These are phyloP conservation scores for Beauveria caledonica DNA, from an alignment of 2,329 filamentous ascomycete species.

Conservation along the genomic window DNA sequence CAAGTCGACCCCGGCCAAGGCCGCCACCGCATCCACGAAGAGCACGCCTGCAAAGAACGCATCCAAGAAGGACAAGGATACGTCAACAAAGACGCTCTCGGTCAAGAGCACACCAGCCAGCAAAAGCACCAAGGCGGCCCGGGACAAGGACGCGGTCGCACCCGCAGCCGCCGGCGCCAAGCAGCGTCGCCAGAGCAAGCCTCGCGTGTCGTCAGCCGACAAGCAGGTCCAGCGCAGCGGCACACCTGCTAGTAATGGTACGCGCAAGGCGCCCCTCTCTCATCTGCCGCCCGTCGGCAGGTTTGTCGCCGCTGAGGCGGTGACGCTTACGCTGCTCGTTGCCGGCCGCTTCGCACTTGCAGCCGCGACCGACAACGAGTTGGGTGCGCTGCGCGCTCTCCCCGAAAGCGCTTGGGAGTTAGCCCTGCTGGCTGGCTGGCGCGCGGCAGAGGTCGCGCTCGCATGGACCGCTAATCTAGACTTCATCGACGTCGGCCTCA, in stretches of 20 bases:
- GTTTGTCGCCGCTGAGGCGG: slow-evolving; percentile 43
- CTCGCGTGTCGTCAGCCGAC: not conserved
- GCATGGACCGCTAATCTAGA: slow-evolving; percentile 71
- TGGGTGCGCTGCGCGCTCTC: slow-evolving; percentile 58
- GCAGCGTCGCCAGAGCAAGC: slow-evolving; percentile 10
- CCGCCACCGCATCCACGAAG: not conserved
- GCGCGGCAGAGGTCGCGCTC: slow-evolving; percentile 56
- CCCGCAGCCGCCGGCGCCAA: slow-evolving; percentile 3
- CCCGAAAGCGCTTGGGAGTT: slow-evolving; percentile 56
- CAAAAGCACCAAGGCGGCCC: not conserved
- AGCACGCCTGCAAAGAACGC: slow-evolving; percentile 3
- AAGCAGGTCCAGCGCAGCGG: not conserved
- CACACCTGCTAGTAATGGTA: not conserved
- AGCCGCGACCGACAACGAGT: slow-evolving; percentile 52
- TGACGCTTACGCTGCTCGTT: slow-evolving; percentile 55
- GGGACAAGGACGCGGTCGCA: slow-evolving; percentile 7
- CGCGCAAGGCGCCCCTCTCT: not conserved
- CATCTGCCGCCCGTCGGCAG: slow-evolving; percentile 22
- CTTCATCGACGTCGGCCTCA: slow-evolving; percentile 57
- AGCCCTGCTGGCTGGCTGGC: slow-evolving; percentile 43
- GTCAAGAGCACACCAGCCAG: not conserved
- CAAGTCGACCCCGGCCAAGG: not conserved
- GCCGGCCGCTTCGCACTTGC: slow-evolving; percentile 63
- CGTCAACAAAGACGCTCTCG: not conserved
- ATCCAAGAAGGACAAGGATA: slow-evolving; percentile 2